Base-by-base conservation (phyloP, 1,284 basidiomycete species). In the Moesziomyces antarcticus region DNA sequence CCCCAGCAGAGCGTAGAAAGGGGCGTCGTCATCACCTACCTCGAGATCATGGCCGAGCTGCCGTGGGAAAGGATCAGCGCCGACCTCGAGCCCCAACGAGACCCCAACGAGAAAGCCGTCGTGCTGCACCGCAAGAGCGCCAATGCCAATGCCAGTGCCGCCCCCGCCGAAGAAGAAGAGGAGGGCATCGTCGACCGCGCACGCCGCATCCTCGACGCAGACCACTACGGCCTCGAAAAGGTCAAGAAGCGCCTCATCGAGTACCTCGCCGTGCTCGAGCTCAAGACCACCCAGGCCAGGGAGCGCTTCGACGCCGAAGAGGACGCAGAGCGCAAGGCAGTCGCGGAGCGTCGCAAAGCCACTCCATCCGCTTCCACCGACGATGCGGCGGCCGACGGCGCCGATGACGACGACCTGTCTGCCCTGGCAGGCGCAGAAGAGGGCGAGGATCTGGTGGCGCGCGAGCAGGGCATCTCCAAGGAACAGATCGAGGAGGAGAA, bases 161-260 rank as follows among this genome's bases (percentile, higher is more conserved):
- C 30, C 9, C 6, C 30, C 10, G 27, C 27, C 9, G 30, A 5
- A 5, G 30, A 30, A 11, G 9, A 30, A 30, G 59, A 71, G 25
- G 77, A 83, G 56, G 77, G 77, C 49, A 66, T 85, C 37, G 79
- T 84, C 5, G 68, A 71, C 27, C 73, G 81, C 27, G 79, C 82
- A 24, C 62, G 75, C 21, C 60, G 77, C 22, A 82, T 84, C 51
- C 79, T 86, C 21, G 84, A 86, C 59, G 81, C 84, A 18, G 86
- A 86, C 56, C 86, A 86, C 68, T 86, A 84, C 52, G 86, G 86
- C 13, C 74, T 86, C 16, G 85, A 86, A 21, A 85, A 85, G 67
- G 82, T 86, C 73, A 86, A 86, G 78, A 85, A 84, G 66, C 82
- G 85, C 16, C 74, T 86, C 21, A 79, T 86, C 47, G 85, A 86